A percentile compares a stretch with the other conserved stretches of the same genome.
phyloP scores from a whole-genome alignment of 257 asterid genomes.

The Nicotiana attenuata region DNA sequence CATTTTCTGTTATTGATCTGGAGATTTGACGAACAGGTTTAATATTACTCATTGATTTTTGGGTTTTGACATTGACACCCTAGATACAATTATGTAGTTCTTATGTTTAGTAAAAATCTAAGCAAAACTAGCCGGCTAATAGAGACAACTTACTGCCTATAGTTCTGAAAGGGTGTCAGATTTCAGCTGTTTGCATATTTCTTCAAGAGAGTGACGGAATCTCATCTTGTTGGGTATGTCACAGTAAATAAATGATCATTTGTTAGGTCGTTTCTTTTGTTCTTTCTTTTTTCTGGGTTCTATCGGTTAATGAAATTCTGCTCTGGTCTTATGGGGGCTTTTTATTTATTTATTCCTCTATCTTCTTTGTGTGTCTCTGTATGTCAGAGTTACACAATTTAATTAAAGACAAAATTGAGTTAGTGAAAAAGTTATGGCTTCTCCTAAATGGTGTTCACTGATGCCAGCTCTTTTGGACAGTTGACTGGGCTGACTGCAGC shows the following conservation, averaged over 20 bases:
- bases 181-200: neutral
- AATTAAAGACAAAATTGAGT: neutral
- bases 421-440: neutral
- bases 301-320: neutral
- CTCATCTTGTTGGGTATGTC: neutral
- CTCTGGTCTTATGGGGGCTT: neutral
- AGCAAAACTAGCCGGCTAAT: neutral
- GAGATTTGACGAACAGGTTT: neutral
- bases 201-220: neutral
- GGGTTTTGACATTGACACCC: neutral
- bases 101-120: neutral
- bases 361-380: neutral
- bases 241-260: neutral
- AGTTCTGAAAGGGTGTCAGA: neutral
- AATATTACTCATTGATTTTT: neutral
- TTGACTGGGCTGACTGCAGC: conserved; percentile 57
- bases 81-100: neutral
- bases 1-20: neutral
- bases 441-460: conserved; percentile 1
- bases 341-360: neutral
- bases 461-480: conserved; percentile 31
- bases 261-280: neutral
- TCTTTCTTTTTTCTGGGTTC: neutral
- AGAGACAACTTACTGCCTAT: neutral
- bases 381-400: neutral